Evolutionary conservation across 805 yeast species (phyloP), one percentile per base, ranked within the genome.

Genomic region (Blastobotrys chiropterorum): DNA sequence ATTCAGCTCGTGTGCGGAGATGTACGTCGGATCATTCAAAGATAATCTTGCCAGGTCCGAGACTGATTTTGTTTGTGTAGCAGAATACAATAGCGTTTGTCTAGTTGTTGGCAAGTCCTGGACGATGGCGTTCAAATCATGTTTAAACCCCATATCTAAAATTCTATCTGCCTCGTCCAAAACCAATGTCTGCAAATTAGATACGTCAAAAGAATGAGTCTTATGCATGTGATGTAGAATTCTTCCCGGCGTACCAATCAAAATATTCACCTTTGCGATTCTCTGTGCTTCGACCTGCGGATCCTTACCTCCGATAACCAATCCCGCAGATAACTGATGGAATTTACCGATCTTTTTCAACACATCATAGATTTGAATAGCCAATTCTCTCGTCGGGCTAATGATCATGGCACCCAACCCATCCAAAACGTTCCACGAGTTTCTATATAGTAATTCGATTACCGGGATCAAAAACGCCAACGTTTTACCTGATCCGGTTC

Each of bases 261-360:
- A 72, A 44, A 90, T 86, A 67, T 90, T 90, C 69, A 90, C 83
- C 58, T 78, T 78, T 0, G 84, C 78, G 5, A 90, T 79, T 64
- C 97, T 78, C 49, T 87, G 96, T 55, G 80, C 79, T 66, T 90
- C 97, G 59, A 76, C 86, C 54, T 80, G 78, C 30, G 86, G 85
- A 64, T 89, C 96, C 64, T 90, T 89, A 39, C 97, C 97, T 47
- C 97, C 97, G 61, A 90, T 90, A 8, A 90, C 92, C 54, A 90
- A 72, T 53, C 96, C 97, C 0, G 96, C 96, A 4, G 95, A 85
- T 54, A 90, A 83, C 2, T 81, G 71, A 58, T 83, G 83, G 58
- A 79, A 74, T 44, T 82, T 79, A 19, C 97, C 97, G 49, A 90
- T 82, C 59, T 83, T 85, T n/a, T 83, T 73, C 54, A 90, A 69